Percentiles rank a stretch among this genome's conserved stretches.
Evolutionary conservation across 2,329 filamentous ascomycete species (phyloP).

Genomic region (Diplodia mutila): DNA sequence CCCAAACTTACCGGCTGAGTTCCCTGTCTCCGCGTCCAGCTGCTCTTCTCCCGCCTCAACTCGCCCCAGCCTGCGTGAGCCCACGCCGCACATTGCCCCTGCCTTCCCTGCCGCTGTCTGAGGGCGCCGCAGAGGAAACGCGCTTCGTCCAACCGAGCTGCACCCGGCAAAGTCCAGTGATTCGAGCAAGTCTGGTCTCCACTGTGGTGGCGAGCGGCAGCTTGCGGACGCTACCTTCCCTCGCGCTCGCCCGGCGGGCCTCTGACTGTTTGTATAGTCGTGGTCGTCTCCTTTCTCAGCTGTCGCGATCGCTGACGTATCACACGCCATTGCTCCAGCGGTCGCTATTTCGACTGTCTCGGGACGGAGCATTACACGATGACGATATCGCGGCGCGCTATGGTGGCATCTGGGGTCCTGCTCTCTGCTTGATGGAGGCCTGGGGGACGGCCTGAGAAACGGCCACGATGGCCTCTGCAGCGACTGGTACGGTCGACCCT

Average conservation of each 20-base stretch:
- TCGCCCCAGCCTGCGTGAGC: slow-evolving; percentile 14
- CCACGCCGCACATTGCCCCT: slow-evolving; percentile 18
- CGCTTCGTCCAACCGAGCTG: slow-evolving; percentile 24
- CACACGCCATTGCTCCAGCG: slow-evolving; percentile 7
- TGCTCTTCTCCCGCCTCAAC: neutral
- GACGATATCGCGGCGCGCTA: slow-evolving; percentile 19
- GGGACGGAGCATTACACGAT: slow-evolving; percentile 3
- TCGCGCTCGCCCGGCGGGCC: neutral
- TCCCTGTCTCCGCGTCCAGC: neutral
- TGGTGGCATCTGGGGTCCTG: slow-evolving; percentile 10
- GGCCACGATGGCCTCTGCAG: neutral
- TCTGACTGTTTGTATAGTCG: slow-evolving; percentile 20
- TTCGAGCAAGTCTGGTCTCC: slow-evolving; percentile 21
- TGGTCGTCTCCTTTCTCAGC: neutral
- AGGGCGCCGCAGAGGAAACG: slow-evolving; percentile 1
- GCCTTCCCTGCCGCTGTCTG: neutral
- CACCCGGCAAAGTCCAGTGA: slow-evolving; percentile 25
- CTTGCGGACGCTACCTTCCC: neutral
- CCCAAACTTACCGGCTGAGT: slow-evolving; percentile 2
- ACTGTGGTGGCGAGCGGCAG: slow-evolving; percentile 6
- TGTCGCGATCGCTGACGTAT: slow-evolving; percentile 18
- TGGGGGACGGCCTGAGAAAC: neutral
- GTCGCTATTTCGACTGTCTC: neutral
- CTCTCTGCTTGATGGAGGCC: neutral
- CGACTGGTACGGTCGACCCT: neutral